Evolutionary conservation across 495 filamentous ascomycete species (phyloP), one percentile per base, ranked within the genome.

Genomic region (Lophiostoma macrostomum): DNA sequence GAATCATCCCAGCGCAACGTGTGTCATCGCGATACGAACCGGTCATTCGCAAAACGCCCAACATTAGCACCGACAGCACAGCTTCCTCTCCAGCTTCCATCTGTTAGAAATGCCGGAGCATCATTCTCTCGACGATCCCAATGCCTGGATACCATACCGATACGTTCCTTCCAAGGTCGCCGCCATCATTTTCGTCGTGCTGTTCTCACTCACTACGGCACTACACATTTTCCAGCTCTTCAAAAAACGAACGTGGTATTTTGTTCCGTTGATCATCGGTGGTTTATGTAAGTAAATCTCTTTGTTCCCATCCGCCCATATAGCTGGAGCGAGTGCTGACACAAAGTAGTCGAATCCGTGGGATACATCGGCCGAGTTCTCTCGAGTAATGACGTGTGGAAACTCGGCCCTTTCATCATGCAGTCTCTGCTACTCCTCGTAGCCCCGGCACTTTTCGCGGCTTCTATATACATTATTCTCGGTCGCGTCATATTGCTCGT

Each of bases 211-310:
- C 20, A 48, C 63, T 11, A 78, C 77, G 0, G 19, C 63, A 1
- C 19, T 72, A 0, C 79, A 82, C 41, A 39, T 62, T 24, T 80
- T 69, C 37, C 71, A 75, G 13, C 59, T 78, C 5, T 35, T 72
- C 20, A 70, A 67, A 4, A 73, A 69, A 5, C 54, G 72, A 28
- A 71, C 72, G 20, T 78, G 74, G 76, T 81, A 79, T 63, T 74
- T 79, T 66, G 71, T 82, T 20, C 71, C 74, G 1, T 79, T 84
- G 51, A 50, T 72, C 18, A 64, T 83, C n/a, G 78, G 80, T 19
- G 76, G 73, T 14, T 53, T 74, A 25, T 68, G 79, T 83, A 67
- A 50, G 78, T 70, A 20, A 20, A 6, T 24, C 30, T 41, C 44
- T 48, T 22, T 10, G 4, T 4, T 24, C 44, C 28, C 34, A 22